These are phyloP conservation scores for Agaricus bisporus DNA, from an alignment of 768 basidiomycete genomes.

Conservation along the genomic window DNA sequence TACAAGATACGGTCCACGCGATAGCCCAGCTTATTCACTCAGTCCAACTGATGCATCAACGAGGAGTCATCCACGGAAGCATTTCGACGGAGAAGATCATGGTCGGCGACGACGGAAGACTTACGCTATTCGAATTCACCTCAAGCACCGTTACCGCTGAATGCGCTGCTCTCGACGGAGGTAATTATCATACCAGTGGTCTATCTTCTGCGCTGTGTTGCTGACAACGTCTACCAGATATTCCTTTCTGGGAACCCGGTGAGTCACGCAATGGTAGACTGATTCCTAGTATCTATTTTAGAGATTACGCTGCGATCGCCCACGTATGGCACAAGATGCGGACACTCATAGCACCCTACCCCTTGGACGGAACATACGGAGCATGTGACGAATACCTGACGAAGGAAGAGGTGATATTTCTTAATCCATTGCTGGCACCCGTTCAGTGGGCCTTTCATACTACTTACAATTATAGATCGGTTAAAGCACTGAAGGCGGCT, in stretches of 20 bases:
- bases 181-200: neutral
- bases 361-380: neutral
- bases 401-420: neutral
- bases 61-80: neutral
- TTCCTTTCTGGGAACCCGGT: neutral
- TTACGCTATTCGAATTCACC: slow-evolving; percentile 1
- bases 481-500: too few relatives aligned
- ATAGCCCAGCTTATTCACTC: slow-evolving; percentile 1
- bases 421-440: neutral
- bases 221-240: neutral
- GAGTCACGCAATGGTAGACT: neutral
- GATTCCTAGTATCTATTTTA: neutral
- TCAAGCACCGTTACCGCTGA: neutral
- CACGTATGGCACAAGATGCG: slow-evolving; percentile 3
- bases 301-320: neutral
- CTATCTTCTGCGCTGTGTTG: neutral
- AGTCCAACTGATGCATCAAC: neutral
- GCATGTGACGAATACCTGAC: neutral
- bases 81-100: neutral
- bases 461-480: too few relatives aligned
- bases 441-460: too few relatives aligned
- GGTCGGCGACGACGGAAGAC: neutral
- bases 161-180: neutral
- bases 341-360: neutral
- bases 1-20: neutral